Base-by-base conservation (phyloP, 805 yeast species). In the Lipomyces mesembrius region DNA sequence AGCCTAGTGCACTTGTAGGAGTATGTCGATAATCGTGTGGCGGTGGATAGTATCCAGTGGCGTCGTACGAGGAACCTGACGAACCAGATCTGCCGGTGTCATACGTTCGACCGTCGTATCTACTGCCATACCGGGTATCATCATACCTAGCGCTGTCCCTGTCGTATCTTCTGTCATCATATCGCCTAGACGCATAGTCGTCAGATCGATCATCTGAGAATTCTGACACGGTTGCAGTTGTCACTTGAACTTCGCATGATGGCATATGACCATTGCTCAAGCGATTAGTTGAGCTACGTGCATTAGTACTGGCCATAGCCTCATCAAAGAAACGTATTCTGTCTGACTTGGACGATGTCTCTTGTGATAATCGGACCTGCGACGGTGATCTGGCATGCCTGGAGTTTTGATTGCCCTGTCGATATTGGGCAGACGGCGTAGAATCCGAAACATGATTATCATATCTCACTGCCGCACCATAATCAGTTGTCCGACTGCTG, bases 141-240 rank as follows among this genome's bases (percentile, higher is more conserved):
- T 52, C 34, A 17, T 52, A 52, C n/a, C 34, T 20, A 52, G 55
- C 34, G 34, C 17, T 20, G 0, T 29, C 34, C 11, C 34, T 52
- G 34, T 25, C 34, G 49, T 56, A 22, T 29, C 59, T 25, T 25
- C 29, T 22, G 49, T 56, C 59, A 29, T 39, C 34, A 29, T 56
- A 22, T 56, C 59, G 59, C n/a, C 59, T 57, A 25, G 59, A 20
- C 17, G 17, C 59, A 29, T 35, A 56, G n/a, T 59, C 61, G 1
- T 61, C 61, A 17, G 62, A 34, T 29, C 62, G 37, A 62, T 59
- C 62, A 20, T 59, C 62, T 9, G 61, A 59, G 27, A 51, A 59
- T 22, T 27, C 62, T 17, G 60, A 20, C 9, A 25, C 56, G 9
- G 57, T 17, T 7, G 49, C 49, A 43, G 49, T 17, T n/a, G 22